phyloP scores from a whole-genome alignment of 139 green algal species.

The Yamagishiella unicocca region DNA sequence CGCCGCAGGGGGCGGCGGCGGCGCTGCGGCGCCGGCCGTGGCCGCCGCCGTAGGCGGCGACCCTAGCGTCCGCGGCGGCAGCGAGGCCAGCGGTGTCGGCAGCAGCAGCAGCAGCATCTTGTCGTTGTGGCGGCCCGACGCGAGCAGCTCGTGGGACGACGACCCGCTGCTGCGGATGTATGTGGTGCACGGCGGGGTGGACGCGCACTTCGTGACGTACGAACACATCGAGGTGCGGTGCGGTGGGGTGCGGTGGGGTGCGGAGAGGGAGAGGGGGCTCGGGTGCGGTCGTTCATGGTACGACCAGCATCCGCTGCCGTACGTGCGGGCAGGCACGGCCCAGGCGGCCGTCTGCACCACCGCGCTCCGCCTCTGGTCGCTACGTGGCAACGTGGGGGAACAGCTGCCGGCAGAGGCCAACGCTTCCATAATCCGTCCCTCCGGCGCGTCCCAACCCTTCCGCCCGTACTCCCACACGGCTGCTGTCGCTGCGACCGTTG shows the following conservation, averaged over 20 bases:
- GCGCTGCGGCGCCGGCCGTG: background rate
- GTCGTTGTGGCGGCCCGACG: slow-evolving; percentile 7
- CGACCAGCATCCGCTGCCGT: too few species aligned
- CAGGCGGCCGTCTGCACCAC: too few species aligned
- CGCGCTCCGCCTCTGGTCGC: too few species aligned
- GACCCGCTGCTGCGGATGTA: slow-evolving; percentile 68
- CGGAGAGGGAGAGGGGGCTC: background rate
- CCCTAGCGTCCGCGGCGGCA: background rate
- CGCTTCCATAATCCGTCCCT: too few species aligned
- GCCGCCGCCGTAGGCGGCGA: background rate
- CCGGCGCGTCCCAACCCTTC: too few species aligned
- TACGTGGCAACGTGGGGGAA: too few species aligned
- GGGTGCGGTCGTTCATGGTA: too few species aligned
- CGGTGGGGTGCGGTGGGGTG: background rate
- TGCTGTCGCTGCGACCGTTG: too few species aligned
- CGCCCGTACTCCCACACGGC: too few species aligned
- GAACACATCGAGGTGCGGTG: slow-evolving; percentile 67
- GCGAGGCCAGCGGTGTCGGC: background rate
- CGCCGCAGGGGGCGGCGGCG: background rate
- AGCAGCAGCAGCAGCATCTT: background rate
- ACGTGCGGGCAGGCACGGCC: too few species aligned
- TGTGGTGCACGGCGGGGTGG: slow-evolving; percentile 51
- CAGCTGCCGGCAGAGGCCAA: too few species aligned
- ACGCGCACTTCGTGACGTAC: slow-evolving; percentile 66
- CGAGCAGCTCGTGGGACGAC: slow-evolving; percentile 25